Evolutionary conservation across 2,329 filamentous ascomycete species (phyloP).

Genomic region (Emmonsiellopsis sp.): DNA sequence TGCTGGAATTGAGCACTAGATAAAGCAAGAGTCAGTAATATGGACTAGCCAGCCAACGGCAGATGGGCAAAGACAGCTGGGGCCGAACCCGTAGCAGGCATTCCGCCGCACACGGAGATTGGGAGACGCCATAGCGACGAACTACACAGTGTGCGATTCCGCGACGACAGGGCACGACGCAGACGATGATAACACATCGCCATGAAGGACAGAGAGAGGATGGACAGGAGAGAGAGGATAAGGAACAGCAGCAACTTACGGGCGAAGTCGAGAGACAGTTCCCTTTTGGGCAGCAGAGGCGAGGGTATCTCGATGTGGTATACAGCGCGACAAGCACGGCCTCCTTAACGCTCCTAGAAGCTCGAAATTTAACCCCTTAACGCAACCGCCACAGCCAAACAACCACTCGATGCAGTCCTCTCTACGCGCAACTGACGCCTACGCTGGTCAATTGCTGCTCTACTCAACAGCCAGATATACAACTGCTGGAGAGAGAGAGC

Average conservation of each 20-base stretch:
- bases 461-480: too few relatives aligned
- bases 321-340: background rate
- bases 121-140: slow-evolving; percentile 5
- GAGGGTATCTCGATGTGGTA: background rate
- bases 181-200: background rate
- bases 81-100: slow-evolving; percentile 11
- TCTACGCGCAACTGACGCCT: too few relatives aligned
- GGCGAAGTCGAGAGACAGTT: too few relatives aligned
- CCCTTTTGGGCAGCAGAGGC: too few relatives aligned
- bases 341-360: too few relatives aligned
- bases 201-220: background rate
- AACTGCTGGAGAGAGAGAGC: too few relatives aligned
- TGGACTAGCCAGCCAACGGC: background rate
- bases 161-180: background rate
- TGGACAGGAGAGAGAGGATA: background rate
- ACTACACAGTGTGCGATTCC: background rate
- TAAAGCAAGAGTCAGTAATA: background rate
- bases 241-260: background rate
- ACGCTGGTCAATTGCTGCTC: too few relatives aligned
- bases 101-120: slow-evolving; percentile 5
- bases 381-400: too few relatives aligned
- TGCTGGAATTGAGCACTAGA: background rate
- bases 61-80: background rate
- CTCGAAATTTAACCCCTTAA: too few relatives aligned
- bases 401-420: too few relatives aligned